phyloP scores from a whole-genome alignment of 164 flowering plant genomes.

The Buxus sempervirens region DNA sequence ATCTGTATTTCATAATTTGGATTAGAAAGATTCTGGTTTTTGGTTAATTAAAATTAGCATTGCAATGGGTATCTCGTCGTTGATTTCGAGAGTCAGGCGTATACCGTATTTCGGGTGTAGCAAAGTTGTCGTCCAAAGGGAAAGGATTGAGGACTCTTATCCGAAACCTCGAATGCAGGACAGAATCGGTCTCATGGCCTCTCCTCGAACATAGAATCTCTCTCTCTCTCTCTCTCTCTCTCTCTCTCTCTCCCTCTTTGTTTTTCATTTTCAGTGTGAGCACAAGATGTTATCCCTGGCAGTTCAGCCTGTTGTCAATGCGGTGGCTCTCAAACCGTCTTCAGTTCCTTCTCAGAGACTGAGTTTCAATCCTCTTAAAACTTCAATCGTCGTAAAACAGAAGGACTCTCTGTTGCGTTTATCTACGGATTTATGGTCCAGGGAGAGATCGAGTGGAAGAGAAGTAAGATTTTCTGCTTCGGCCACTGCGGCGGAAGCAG shows the following conservation, averaged over 20 bases:
- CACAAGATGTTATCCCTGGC: conserved; percentile 33
- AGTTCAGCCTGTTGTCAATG: conserved; percentile 17
- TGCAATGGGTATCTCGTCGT: too few relatives aligned
- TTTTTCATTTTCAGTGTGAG: too few relatives aligned
- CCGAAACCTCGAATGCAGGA: background rate
- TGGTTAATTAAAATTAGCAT: too few relatives aligned
- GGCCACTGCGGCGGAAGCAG: conserved; percentile 19
- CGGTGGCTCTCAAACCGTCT: conserved; percentile 10
- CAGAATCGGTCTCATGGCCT: too few relatives aligned
- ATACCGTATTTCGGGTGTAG: too few relatives aligned
- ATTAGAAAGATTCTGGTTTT: too few relatives aligned
- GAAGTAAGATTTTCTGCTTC: conserved; percentile 10
- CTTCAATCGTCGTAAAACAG: conserved; percentile 8
- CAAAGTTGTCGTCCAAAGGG: too few relatives aligned
- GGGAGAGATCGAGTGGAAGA: conserved; percentile 13
- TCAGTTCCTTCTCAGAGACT: conserved; percentile 16
- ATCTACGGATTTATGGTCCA: background rate
- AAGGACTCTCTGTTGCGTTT: background rate
- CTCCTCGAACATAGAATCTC: background rate
- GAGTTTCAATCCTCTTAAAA: conserved; percentile 11
- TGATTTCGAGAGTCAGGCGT: too few relatives aligned
- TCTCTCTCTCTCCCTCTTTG: background rate
- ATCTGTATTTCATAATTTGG: too few relatives aligned
- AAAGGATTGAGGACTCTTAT: background rate
- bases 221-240: conserved; percentile 5